Evolutionary conservation across 208 protist genomes (phyloP).

Genomic region (Leishmania tarentolae): DNA sequence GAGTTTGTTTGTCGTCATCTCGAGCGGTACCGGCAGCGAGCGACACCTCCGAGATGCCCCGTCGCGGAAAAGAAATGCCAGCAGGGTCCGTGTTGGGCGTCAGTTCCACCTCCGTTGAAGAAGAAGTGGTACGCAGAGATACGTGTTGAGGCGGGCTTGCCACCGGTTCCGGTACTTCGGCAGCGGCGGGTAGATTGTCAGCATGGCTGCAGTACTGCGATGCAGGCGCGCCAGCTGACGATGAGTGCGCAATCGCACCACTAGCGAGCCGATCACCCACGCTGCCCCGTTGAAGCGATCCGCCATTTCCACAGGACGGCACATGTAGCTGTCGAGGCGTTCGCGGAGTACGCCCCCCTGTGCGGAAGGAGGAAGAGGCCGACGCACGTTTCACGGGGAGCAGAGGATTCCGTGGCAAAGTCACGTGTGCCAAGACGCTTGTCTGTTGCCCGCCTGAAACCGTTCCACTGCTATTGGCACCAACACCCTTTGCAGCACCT

Average conservation of each 20-base stretch:
- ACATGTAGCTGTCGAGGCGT: conserved; percentile 5
- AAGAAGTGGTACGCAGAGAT: background rate
- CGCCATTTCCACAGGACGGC: background rate
- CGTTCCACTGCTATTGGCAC: background rate
- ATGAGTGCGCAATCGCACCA: background rate
- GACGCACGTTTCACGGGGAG: background rate
- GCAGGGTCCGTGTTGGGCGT: background rate
- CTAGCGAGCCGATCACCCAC: background rate
- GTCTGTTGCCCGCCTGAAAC: background rate
- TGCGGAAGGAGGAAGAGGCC: background rate
- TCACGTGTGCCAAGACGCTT: background rate
- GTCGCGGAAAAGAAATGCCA: background rate
- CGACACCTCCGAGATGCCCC: background rate
- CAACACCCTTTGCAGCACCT: background rate
- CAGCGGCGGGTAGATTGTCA: background rate
- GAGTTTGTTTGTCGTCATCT: background rate
- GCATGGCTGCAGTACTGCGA: background rate
- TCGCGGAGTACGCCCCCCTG: conserved; percentile 12
- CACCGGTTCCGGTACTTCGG: background rate
- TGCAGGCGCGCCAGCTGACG: background rate
- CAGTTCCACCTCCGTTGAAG: background rate
- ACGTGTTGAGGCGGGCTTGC: background rate
- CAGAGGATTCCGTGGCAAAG: background rate
- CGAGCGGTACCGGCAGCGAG: background rate
- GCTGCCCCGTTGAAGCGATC: background rate